These are phyloP conservation scores for Mycena crocata DNA, from an alignment of 768 basidiomycete genomes.

Conservation along the genomic window DNA sequence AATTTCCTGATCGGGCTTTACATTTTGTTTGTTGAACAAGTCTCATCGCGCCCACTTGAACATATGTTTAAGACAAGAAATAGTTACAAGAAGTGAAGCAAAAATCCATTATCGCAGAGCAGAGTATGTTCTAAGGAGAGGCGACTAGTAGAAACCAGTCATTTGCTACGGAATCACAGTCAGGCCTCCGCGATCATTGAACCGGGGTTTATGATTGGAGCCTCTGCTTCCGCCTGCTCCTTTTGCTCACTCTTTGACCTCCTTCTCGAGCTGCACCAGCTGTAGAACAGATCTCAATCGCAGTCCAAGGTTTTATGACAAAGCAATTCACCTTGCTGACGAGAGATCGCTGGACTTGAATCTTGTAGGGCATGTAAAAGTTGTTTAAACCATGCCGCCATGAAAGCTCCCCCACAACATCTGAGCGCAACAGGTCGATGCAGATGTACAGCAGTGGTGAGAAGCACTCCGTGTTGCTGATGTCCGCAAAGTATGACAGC, in stretches of 20 bases:
- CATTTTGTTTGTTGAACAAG: too few species aligned
- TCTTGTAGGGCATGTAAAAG: conserved; percentile 97
- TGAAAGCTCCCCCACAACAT: conserved; percentile 93
- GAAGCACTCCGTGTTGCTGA: conserved; percentile 99
- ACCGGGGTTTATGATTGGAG: conserved; percentile 90
- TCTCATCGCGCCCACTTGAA: too few species aligned
- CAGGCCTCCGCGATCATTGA: conserved; percentile 73
- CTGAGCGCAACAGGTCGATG: conserved; percentile 95
- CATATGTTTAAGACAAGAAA: too few species aligned
- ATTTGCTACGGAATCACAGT: conserved; percentile 52
- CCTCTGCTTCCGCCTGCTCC: conserved; percentile 88
- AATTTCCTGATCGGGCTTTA: too few species aligned
- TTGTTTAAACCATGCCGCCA: conserved; percentile 98
- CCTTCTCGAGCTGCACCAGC: conserved; percentile 86
- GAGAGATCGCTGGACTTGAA: conserved; percentile 86
- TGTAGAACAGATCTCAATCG: conserved; percentile 43
- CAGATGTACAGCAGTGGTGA: conserved; percentile 90
- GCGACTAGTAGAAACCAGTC: conserved; percentile 33
- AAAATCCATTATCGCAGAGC: conserved; percentile 30
- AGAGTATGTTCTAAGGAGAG: conserved; percentile 17
- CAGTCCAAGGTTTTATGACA: background rate
- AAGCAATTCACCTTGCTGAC: conserved; percentile 71
- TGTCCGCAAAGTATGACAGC: conserved; percentile 95
- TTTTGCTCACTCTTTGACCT: conserved; percentile 88
- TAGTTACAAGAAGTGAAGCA: background rate